Evolutionary conservation across 1,139 yeast genomes (phyloP).

Genomic region (Saccharomyces pastorianus): DNA sequence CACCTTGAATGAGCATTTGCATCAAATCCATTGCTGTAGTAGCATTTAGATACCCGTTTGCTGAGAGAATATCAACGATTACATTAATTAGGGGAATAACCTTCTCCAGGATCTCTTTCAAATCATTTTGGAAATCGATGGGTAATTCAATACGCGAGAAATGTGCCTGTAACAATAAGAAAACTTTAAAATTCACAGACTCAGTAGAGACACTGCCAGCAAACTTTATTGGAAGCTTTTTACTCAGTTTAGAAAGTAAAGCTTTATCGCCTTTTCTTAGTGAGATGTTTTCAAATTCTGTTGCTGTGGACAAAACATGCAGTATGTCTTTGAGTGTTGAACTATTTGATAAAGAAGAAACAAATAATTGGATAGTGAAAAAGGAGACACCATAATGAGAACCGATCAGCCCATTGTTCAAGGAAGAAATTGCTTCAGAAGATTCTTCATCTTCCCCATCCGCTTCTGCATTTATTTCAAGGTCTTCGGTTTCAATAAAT

Average conservation of each 20-base stretch:
- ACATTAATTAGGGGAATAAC: conserved; percentile 52
- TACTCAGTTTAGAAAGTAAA: conserved; percentile 44
- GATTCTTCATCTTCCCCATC: neutral
- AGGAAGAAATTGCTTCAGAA: conserved; percentile 32
- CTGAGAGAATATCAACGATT: conserved; percentile 64
- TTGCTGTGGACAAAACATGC: conserved; percentile 51
- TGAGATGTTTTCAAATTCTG: conserved; percentile 60
- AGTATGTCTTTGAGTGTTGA: conserved; percentile 56
- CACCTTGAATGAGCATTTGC: conserved; percentile 82
- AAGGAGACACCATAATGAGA: conserved; percentile 62
- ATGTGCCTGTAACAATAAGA: conserved; percentile 73
- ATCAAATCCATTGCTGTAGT: conserved; percentile 78
- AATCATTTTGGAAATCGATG: conserved; percentile 53
- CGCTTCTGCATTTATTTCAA: conserved; percentile 31
- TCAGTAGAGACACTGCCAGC: conserved; percentile 45
- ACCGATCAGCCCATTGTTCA: conserved; percentile 42
- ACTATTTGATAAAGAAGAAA: conserved; percentile 43
- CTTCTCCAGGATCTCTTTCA: conserved; percentile 42
- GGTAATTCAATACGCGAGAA: conserved; percentile 57
- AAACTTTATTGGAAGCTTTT: conserved; percentile 54
- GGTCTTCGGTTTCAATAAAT: conserved; percentile 47
- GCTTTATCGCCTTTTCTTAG: conserved; percentile 53
- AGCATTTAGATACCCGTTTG: conserved; percentile 75
- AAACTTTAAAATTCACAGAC: conserved; percentile 46
- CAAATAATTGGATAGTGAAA: conserved; percentile 53